phyloP scores from a whole-genome alignment of 2,329 filamentous ascomycete genomes.

The Trichoderma polysporum region DNA sequence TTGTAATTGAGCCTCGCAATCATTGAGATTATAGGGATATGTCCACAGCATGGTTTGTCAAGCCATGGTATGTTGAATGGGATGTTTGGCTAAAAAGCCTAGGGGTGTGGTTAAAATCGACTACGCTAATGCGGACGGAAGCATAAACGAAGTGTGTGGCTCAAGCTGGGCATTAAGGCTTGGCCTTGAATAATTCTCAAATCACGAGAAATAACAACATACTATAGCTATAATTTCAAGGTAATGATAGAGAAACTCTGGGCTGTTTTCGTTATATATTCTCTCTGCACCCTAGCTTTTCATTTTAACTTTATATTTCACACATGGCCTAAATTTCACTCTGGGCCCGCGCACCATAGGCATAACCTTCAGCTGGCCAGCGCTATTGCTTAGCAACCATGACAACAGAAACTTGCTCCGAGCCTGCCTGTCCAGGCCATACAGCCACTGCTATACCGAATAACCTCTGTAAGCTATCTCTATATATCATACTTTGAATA shows the following conservation, averaged over 20 bases:
- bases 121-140: background rate
- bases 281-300: background rate
- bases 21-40: background rate
- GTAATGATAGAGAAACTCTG: background rate
- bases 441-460: background rate
- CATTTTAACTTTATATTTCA: background rate
- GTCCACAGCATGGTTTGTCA: background rate
- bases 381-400: background rate
- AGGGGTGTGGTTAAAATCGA: background rate
- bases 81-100: too few relatives aligned
- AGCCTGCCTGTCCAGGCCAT: background rate
- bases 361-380: background rate
- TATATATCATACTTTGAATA: background rate
- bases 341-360: background rate
- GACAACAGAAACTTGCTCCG: background rate
- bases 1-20: background rate
- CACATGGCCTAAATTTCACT: background rate
- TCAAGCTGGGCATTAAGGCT: background rate
- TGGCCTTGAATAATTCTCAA: background rate
- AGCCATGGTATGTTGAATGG: background rate
- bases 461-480: background rate
- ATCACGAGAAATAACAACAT: background rate
- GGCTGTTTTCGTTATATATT: background rate
- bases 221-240: background rate
- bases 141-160: background rate